phyloP scores from a whole-genome alignment of 1,284 basidiomycete species.

The Trametes versicolor region DNA sequence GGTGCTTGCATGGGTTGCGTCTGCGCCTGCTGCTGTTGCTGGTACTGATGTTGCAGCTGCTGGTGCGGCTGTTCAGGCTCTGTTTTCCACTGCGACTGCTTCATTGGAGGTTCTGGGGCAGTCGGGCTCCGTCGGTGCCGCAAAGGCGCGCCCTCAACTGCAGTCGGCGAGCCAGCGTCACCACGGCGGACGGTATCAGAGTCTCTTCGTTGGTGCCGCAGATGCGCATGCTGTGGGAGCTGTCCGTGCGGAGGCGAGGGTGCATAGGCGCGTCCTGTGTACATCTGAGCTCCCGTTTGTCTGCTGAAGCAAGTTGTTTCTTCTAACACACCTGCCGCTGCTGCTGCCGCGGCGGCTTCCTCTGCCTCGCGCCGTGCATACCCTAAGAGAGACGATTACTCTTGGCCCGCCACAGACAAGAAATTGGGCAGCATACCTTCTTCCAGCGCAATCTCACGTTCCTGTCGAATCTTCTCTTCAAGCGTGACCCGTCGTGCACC shows the following conservation, averaged over 20 bases:
- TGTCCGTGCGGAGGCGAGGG: constrained; percentile 48
- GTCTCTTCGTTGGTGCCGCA: constrained; percentile 69
- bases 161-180: constrained; percentile 48
- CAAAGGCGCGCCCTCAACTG: constrained; percentile 44
- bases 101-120: constrained; percentile 62
- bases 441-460: constrained; percentile 50
- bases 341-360: constrained; percentile 39
- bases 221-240: constrained; percentile 39
- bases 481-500: constrained; percentile 60
- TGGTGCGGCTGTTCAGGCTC: constrained; percentile 24
- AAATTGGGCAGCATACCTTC: constrained; percentile 46
- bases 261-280: constrained; percentile 36
- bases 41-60: constrained; percentile 15
- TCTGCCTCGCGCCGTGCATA: constrained; percentile 48
- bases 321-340: constrained; percentile 30
- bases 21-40: constrained; percentile 4
- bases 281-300: constrained; percentile 12
- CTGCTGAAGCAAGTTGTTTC: constrained; percentile 26
- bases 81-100: constrained; percentile 28
- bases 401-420: constrained; percentile 18
- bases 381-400: constrained; percentile 33
- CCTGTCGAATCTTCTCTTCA: constrained; percentile 62
- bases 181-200: constrained; percentile 70
- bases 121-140: constrained; percentile 68
- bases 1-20: constrained; percentile 6